Base-by-base conservation (phyloP, 2,329 filamentous ascomycete species). In the Gnomoniopsis sp. region DNA sequence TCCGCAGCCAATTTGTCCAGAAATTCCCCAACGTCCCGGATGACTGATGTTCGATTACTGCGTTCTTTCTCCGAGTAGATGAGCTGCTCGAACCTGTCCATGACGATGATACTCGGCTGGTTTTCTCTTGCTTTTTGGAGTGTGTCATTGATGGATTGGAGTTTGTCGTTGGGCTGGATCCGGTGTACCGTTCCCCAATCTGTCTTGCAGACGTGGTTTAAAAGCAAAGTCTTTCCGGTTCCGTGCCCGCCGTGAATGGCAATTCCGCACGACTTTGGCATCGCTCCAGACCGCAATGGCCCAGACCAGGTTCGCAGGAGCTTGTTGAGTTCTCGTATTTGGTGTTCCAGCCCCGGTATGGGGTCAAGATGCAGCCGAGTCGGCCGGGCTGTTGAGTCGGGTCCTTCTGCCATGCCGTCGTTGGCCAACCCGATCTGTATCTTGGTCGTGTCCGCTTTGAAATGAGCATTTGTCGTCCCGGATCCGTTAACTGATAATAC, bases 191-290 rank as follows among this genome's bases (percentile, higher is more conserved):
- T 84, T 22, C 84, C 85, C 90, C 91, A 96, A 59, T 80, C 81
- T 0, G 86, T 84, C 7, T 78, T 80, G 10, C 86, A 83, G 21
- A 97, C 78, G 34, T 84, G 82, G 17, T 88, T 72, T 1, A 97
- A 76, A 0, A 97, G 77, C 63, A 89, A 80, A 0, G 86, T 88
- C 75, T 97, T 97, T 23, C 93, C 93, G 0, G 90, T 96, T 12
- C 93, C 93, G 62, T 85, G 84, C 19, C 90, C 87, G 15, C 93
- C 93, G 69, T 96, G 88, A 4, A 97, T 78, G 23, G 95, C 79
- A 38, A 95, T 81, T 0, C 85, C 86, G 54, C 82, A 79, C 1
- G 82, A 75, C 65, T 67, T 62, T 49, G 73, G 66, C 68, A 70
- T 66, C 66, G 70, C 64, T 71, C 33, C 67, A 64, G 63, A 74